phyloP scores from a whole-genome alignment of 2,329 filamentous ascomycete genomes.

The Calonectria naviculata region DNA sequence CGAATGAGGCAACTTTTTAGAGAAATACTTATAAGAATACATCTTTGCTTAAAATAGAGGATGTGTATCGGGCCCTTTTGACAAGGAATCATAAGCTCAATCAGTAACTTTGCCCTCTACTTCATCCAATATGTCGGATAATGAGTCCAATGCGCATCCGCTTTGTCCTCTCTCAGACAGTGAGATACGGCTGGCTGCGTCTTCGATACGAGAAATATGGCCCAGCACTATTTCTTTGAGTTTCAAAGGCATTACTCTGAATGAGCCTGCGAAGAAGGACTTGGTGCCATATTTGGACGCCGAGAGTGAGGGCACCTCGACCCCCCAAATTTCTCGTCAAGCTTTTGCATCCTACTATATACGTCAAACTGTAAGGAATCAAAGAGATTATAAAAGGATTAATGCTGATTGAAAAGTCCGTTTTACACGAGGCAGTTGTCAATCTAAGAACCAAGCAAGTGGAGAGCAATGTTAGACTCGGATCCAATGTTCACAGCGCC shows the following conservation, averaged over 20 bases:
- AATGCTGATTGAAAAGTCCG: slow-evolving; percentile 16
- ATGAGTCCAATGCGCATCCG: slow-evolving; percentile 10
- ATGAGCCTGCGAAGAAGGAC: slow-evolving; percentile 28
- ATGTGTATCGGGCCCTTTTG: not conserved
- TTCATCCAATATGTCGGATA: not conserved
- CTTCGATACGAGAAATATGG: slow-evolving; percentile 25
- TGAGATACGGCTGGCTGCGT: slow-evolving; percentile 29
- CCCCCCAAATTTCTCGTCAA: slow-evolving; percentile 20
- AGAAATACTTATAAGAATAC: not conserved
- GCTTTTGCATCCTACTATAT: slow-evolving; percentile 34
- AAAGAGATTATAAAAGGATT: not conserved
- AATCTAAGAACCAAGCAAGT: slow-evolving; percentile 26
- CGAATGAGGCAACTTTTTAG: not conserved
- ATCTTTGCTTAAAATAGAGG: not conserved
- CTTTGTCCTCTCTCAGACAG: slow-evolving; percentile 28
- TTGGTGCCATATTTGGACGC: slow-evolving; percentile 27
- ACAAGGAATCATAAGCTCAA: not conserved
- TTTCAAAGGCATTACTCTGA: slow-evolving; percentile 34
- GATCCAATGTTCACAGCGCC: slow-evolving; percentile 27
- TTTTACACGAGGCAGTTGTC: slow-evolving; percentile 31
- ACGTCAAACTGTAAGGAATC: slow-evolving; percentile 20
- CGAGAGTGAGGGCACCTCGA: slow-evolving; percentile 7
- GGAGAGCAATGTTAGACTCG: slow-evolving; percentile 32
- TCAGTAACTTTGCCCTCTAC: not conserved
- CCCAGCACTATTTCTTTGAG: slow-evolving; percentile 25